A percentile compares a stretch with the other conserved stretches of the same genome.
phyloP scores from a whole-genome alignment of 805 yeast genomes.

The Ogataea corticis region DNA sequence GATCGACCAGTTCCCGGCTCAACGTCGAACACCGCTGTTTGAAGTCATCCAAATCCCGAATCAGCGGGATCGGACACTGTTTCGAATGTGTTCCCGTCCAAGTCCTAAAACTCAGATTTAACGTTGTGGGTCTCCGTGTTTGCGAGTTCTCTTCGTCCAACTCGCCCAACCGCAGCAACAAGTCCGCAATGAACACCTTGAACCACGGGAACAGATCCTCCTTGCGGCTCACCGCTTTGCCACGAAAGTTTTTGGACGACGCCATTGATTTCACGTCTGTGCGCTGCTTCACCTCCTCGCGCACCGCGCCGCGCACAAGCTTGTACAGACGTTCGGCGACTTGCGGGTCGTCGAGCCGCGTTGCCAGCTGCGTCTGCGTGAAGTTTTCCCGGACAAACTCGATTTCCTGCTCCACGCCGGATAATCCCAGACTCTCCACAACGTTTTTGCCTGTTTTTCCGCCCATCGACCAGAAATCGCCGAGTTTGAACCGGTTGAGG shows the following conservation, averaged over 20 bases:
- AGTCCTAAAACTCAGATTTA: conserved; percentile 42
- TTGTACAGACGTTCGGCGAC: conserved; percentile 58
- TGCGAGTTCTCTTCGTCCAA: conserved; percentile 60
- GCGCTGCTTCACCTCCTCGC: conserved; percentile 55
- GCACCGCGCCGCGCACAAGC: conserved; percentile 63
- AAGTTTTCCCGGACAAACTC: conserved; percentile 52
- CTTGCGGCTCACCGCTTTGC: conserved; percentile 48
- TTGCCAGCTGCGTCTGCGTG: conserved; percentile 38
- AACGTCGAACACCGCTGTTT: conserved; percentile 27
- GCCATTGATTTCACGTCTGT: conserved; percentile 82
- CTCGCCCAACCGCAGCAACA: conserved; percentile 69
- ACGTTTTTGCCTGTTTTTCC: conserved; percentile 79
- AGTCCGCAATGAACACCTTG: conserved; percentile 77
- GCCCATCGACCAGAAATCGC: conserved; percentile 88
- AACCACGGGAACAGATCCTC: conserved; percentile 77
- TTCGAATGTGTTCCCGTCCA: conserved; percentile 35
- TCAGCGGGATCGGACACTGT: conserved; percentile 42
- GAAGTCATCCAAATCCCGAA: conserved; percentile 40
- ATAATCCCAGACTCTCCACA: conserved; percentile 48
- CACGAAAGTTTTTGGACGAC: conserved; percentile 78
- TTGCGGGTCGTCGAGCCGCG: conserved; percentile 40
- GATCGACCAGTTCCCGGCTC: conserved; percentile 23
- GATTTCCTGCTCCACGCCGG: conserved; percentile 38
- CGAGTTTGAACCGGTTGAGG: conserved; percentile 58
- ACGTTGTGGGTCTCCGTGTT: conserved; percentile 54